phyloP scores from a whole-genome alignment of 441 rosid genomes.

The Flueggea neowawraea region DNA sequence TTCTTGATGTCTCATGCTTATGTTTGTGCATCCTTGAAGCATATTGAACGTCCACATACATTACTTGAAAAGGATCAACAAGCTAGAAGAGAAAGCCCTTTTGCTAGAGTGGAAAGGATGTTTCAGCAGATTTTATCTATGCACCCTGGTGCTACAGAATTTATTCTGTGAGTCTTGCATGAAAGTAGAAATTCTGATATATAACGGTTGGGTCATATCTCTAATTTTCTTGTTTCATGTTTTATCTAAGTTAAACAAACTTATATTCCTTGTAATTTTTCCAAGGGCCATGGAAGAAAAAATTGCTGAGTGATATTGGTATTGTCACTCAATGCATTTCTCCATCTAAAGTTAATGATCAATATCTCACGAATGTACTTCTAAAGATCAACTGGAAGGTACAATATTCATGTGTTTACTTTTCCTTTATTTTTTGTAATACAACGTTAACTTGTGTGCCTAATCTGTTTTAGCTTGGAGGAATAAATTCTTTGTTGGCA shows the following conservation, averaged over 20 bases:
- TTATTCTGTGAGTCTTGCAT: constrained; percentile 84
- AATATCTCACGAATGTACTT: constrained; percentile 88
- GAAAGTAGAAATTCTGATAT: constrained; percentile 80
- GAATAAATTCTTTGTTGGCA: constrained; percentile 86
- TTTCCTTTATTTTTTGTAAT: too few species aligned
- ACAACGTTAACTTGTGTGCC: constrained; percentile 5
- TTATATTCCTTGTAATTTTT: constrained; percentile 19
- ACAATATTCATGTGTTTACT: constrained; percentile 1
- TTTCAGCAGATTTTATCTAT: constrained; percentile 54
- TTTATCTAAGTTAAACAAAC: constrained; percentile 4
- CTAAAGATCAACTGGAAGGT: constrained; percentile 94
- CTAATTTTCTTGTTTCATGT: not conserved
- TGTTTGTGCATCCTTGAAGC: constrained; percentile 31
- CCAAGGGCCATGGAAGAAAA: constrained; percentile 94
- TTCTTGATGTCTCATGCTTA: not conserved
- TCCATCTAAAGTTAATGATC: constrained; percentile 68
- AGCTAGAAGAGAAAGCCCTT: constrained; percentile 41
- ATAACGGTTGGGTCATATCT: constrained; percentile 48
- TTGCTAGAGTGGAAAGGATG: constrained; percentile 79
- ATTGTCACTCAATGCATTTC: constrained; percentile 86
- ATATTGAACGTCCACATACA: constrained; percentile 69
- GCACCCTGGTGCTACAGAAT: constrained; percentile 55
- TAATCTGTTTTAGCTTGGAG: constrained; percentile 69
- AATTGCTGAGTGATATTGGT: constrained; percentile 63
- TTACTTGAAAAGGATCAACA: constrained; percentile 79